phyloP scores from a whole-genome alignment of 2,329 filamentous ascomycete species.

The Aspergillus sp. region DNA sequence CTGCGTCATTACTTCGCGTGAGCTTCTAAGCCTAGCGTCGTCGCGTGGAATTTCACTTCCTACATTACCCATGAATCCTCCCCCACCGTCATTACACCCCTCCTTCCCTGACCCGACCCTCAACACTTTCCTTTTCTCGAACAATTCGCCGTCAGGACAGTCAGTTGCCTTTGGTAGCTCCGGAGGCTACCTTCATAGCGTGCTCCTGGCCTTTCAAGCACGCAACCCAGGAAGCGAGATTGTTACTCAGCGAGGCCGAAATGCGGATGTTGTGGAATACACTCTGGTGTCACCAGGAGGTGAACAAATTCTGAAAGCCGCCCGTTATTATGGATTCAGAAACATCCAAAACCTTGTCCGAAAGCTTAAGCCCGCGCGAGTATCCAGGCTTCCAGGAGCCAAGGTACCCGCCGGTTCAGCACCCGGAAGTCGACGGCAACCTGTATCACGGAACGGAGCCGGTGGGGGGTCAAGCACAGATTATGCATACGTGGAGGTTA shows the following conservation, averaged over 20 bases:
- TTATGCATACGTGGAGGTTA: constrained; percentile 94
- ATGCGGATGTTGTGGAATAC: constrained; percentile 89
- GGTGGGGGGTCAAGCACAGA: constrained; percentile 51
- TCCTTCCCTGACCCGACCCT: constrained; percentile 73
- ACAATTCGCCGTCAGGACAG: constrained; percentile 37
- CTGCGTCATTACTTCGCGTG: constrained; percentile 95
- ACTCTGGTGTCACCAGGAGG: constrained; percentile 59
- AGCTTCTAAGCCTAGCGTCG: constrained; percentile 85
- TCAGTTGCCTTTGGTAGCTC: constrained; percentile 70
- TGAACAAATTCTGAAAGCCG: constrained; percentile 70
- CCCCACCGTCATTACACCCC: constrained; percentile 47
- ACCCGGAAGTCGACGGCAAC: constrained; percentile 29
- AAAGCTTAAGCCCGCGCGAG: constrained; percentile 77
- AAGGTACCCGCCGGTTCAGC: constrained; percentile 46
- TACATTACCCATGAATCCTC: constrained; percentile 60
- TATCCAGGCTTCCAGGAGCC: constrained; percentile 77
- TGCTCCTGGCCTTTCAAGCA: constrained; percentile 72
- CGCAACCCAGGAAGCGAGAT: constrained; percentile 72
- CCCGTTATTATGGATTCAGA: constrained; percentile 93
- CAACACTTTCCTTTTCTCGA: constrained; percentile 72
- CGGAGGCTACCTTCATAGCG: constrained; percentile 84
- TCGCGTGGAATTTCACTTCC: constrained; percentile 78
- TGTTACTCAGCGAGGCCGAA: constrained; percentile 72
- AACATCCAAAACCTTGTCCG: constrained; percentile 98
- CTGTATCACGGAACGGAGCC: constrained; percentile 33